A percentile compares a stretch with the other conserved stretches of the same genome.
Evolutionary conservation across 1,284 basidiomycete species (phyloP).

Genomic region (Heterobasidion annosum): DNA sequence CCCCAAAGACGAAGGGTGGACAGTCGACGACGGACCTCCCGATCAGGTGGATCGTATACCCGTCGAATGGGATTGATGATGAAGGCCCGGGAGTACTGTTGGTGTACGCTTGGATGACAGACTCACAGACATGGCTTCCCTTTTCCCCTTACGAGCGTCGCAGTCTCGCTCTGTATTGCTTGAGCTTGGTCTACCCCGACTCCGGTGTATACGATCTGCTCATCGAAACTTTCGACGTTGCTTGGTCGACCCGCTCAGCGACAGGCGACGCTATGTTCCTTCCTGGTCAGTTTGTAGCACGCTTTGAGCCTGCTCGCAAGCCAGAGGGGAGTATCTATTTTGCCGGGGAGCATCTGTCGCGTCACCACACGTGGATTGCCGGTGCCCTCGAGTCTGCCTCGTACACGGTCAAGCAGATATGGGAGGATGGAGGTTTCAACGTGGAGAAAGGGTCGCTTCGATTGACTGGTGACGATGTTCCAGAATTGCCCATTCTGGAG

Average conservation of each 20-base stretch:
- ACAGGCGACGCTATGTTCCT: constrained; percentile 6
- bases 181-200: constrained; percentile 6
- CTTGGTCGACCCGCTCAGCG: constrained; percentile 1
- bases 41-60: constrained; percentile 26
- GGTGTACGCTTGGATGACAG: constrained; percentile 16
- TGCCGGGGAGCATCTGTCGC: constrained; percentile 4
- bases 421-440: too few species aligned
- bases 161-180: constrained; percentile 10
- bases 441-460: too few species aligned
- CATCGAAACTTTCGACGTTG: constrained; percentile 3
- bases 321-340: constrained; percentile 2
- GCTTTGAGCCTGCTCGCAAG: constrained; percentile 1
- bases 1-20: constrained; percentile 16
- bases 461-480: too few species aligned
- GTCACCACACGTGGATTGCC: constrained; percentile 4
- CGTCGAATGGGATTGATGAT: constrained; percentile 23
- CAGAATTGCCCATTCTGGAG: not conserved
- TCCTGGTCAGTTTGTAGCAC: constrained; percentile 1
- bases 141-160: constrained; percentile 8
- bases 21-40: constrained; percentile 28
- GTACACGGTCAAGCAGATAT: not conserved
- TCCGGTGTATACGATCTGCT: not conserved
- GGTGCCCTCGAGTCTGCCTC: constrained; percentile 1
- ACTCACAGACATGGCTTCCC: constrained; percentile 10
- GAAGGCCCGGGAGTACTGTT: constrained; percentile 16